Conservation (phyloP, 2,329 filamentous ascomycete species). For the Leptoxyphium fumago region DNA sequence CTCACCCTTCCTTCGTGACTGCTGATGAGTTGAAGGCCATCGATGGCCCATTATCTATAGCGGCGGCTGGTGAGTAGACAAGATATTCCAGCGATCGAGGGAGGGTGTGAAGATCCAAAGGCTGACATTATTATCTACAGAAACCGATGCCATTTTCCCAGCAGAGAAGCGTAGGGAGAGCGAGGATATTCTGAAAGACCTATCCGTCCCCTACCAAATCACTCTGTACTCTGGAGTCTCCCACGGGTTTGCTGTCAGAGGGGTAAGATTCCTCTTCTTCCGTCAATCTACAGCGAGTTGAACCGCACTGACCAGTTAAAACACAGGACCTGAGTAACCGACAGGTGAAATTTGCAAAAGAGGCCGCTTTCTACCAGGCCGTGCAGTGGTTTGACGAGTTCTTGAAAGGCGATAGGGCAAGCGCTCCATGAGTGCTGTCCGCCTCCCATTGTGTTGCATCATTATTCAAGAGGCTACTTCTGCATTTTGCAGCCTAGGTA, state of each 20-base stretch:
- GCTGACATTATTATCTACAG: conserved; percentile 17
- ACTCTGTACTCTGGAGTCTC: conserved; percentile 55
- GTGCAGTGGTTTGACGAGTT: conserved; percentile 60
- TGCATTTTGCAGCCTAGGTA: too few species aligned
- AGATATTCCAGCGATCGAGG: too few species aligned
- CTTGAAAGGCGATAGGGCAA: conserved; percentile 25
- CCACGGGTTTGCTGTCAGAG: conserved; percentile 56
- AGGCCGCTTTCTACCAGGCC: conserved; percentile 68
- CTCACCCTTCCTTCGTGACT: conserved; percentile 63
- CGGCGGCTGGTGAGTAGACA: conserved; percentile 39
- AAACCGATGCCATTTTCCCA: conserved; percentile 46
- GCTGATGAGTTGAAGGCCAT: conserved; percentile 45
- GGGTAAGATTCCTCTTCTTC: neutral
- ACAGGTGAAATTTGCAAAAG: conserved; percentile 54
- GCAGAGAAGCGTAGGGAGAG: conserved; percentile 39
- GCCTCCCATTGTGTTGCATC: too few species aligned
- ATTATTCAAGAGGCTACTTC: too few species aligned
- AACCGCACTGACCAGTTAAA: too few species aligned
- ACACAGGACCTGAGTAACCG: conserved; percentile 39
- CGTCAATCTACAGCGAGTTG: too few species aligned
- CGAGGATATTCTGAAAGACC: conserved; percentile 43
- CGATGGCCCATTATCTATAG: conserved; percentile 42
- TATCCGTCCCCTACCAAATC: conserved; percentile 54
- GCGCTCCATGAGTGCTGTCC: conserved; percentile 5
- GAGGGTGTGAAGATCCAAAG: neutral